A percentile compares a stretch with the other conserved stretches of the same genome.
Conservation (phyloP, 345 rosid genomes). For the Pelargonium nanum region DNA sequence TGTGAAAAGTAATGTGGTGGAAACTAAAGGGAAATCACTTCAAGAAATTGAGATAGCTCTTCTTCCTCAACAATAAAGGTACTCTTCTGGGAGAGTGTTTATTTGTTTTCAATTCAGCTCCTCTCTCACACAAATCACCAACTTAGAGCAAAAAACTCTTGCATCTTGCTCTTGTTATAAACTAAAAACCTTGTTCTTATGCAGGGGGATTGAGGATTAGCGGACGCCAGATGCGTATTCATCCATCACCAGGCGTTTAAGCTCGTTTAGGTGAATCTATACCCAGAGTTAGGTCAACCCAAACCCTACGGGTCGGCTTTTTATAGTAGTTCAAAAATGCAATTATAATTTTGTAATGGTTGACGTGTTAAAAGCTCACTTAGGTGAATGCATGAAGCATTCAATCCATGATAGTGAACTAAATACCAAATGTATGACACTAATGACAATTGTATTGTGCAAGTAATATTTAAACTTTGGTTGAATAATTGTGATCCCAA, state of each 20-base stretch:
- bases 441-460: too few relatives aligned
- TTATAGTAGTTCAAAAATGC: too few relatives aligned
- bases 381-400: too few relatives aligned
- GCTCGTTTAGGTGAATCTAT: background rate
- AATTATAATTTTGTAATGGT: too few relatives aligned
- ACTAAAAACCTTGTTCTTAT: background rate
- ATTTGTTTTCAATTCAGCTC: background rate
- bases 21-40: conserved; percentile 94
- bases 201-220: background rate
- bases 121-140: too few relatives aligned
- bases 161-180: background rate
- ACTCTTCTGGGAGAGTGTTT: background rate
- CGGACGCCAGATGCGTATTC: background rate
- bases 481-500: too few relatives aligned
- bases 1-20: conserved; percentile 72
- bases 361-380: too few relatives aligned
- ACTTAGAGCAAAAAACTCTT: background rate
- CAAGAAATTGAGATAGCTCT: conserved; percentile 97
- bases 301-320: too few relatives aligned
- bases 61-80: conserved; percentile 39
- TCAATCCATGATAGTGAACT: conserved; percentile 10
- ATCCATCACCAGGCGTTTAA: background rate
- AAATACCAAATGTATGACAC: conserved; percentile 7
- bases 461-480: too few relatives aligned
- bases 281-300: too few relatives aligned